Evolutionary conservation across 495 filamentous ascomycete species (phyloP).

Genomic region (Hypoxylon fuscum): DNA sequence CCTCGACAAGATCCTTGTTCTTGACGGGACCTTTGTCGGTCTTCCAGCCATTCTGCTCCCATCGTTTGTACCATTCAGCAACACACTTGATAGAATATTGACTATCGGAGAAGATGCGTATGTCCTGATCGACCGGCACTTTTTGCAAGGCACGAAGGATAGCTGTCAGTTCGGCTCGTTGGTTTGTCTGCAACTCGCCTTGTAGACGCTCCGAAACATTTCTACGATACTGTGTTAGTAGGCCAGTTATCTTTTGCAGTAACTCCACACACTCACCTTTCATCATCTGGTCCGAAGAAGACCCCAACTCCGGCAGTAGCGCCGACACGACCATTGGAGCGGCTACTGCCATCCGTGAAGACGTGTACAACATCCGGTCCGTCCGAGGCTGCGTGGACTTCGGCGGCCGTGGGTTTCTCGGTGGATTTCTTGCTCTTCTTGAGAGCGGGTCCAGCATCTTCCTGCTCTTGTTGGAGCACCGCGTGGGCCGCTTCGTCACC

Average conservation of each 20-base stretch:
- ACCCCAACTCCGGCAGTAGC: constrained; percentile 88
- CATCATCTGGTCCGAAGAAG: constrained; percentile 79
- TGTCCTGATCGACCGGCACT: constrained; percentile 60
- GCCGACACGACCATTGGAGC: constrained; percentile 75
- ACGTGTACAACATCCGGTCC: constrained; percentile 70
- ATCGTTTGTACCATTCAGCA: constrained; percentile 83
- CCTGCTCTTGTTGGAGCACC: constrained; percentile 52
- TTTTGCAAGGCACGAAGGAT: constrained; percentile 84
- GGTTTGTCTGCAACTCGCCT: constrained; percentile 85
- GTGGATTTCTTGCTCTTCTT: constrained; percentile 44
- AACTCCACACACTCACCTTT: constrained; percentile 62
- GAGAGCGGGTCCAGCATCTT: constrained; percentile 37
- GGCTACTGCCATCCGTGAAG: constrained; percentile 88
- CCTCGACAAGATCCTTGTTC: constrained; percentile 84
- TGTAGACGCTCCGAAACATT: constrained; percentile 85
- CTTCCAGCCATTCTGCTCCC: constrained; percentile 83
- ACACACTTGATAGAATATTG: constrained; percentile 89
- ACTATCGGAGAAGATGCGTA: constrained; percentile 78
- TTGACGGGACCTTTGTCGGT: constrained; percentile 76
- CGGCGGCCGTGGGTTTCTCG: constrained; percentile 41
- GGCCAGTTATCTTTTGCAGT: not conserved
- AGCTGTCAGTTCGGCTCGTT: constrained; percentile 92
- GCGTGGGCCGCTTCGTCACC: constrained; percentile 68
- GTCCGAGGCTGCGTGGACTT: constrained; percentile 47
- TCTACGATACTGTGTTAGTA: constrained; percentile 55